Evolutionary conservation across 129 eudicot genomes (phyloP), one percentile per base, ranked within the genome.

Genomic region (Flaveria linearis): DNA sequence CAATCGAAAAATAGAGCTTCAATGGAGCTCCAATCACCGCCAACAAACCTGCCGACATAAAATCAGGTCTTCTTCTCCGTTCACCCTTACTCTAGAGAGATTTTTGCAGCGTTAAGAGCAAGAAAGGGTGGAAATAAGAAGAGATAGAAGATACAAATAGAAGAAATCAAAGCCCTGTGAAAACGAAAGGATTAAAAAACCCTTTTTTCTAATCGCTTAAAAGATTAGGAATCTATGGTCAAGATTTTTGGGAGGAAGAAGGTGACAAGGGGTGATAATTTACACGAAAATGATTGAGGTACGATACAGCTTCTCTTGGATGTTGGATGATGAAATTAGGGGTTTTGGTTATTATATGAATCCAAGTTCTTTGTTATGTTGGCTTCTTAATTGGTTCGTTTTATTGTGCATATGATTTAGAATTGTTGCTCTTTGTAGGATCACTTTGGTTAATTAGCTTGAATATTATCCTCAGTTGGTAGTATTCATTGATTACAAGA

Each of bases 21-120:
- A 80, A 72, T 28, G 77, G 83, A 88, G 88, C 88, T 74, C 93
- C 78, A 86, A 79, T 80, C 78, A 51, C 80, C 77, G 63, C 90
- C 92, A 83, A 75, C 9, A 61, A 61, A 61, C 41, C 17, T 61
- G 83, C 90, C 89, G 96, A 93, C 98, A 93, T 93, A 93, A 78
- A 90, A 80, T 57, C 85, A 53, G 64, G 62, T 79, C 71, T 7
- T 70, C 78, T 79, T 70, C 78, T 79, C 41, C 41, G 41, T 36
- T 36, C 41, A 36, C 41, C 39, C 41, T 36, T 36, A 36, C 41
- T 36, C 41, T 5, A 36, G 41, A 36, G 61, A 17, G 61, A 2
- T 73, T 53, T 45, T 71, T 68, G 76, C 65, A 64, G 45, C 11
- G 39, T 25, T 18, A 42, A 65, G 79, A 49, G 71, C 75, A 42